Percentiles rank a stretch among this genome's conserved stretches.
Conservation (phyloP, 768 basidiomycete genomes). For the Pleurotus djamor region DNA sequence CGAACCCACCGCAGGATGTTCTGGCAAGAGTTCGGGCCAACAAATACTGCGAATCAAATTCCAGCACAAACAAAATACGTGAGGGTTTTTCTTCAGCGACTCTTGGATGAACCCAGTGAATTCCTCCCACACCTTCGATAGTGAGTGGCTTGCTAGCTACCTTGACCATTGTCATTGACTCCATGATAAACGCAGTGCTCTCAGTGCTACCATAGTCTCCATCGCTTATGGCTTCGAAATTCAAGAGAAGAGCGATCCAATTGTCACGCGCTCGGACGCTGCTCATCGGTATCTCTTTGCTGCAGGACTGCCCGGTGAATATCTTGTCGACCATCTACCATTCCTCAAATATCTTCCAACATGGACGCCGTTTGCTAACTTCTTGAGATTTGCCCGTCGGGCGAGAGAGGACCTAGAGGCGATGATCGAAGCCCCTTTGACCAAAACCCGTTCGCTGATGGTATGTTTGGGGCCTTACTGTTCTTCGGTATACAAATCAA, state of each 20-base stretch:
- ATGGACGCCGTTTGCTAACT: neutral
- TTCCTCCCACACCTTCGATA: slow-evolving; percentile 31
- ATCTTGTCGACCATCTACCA: neutral
- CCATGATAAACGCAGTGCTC: neutral
- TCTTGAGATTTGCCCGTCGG: neutral
- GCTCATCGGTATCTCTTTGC: neutral
- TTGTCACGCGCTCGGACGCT: neutral
- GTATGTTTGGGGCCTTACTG: slow-evolving; percentile 13
- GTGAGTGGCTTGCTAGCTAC: slow-evolving; percentile 22
- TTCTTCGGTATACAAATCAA: neutral
- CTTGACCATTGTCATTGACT: neutral
- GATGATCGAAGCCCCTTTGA: neutral
- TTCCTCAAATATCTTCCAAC: neutral
- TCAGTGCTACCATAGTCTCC: neutral
- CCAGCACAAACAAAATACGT: slow-evolving; percentile 24
- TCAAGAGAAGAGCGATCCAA: neutral
- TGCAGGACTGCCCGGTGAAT: neutral
- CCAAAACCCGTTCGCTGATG: slow-evolving; percentile 19
- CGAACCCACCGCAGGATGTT: slow-evolving; percentile 37
- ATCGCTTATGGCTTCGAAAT: neutral
- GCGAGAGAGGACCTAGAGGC: neutral
- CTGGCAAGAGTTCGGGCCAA: slow-evolving; percentile 34
- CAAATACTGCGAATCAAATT: slow-evolving; percentile 25
- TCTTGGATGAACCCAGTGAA: slow-evolving; percentile 32
- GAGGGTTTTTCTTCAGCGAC: slow-evolving; percentile 27